Evolutionary conservation across 1,284 basidiomycete species (phyloP), one percentile per base, ranked within the genome.

Genomic region (Pseudozyma hubeiensis): DNA sequence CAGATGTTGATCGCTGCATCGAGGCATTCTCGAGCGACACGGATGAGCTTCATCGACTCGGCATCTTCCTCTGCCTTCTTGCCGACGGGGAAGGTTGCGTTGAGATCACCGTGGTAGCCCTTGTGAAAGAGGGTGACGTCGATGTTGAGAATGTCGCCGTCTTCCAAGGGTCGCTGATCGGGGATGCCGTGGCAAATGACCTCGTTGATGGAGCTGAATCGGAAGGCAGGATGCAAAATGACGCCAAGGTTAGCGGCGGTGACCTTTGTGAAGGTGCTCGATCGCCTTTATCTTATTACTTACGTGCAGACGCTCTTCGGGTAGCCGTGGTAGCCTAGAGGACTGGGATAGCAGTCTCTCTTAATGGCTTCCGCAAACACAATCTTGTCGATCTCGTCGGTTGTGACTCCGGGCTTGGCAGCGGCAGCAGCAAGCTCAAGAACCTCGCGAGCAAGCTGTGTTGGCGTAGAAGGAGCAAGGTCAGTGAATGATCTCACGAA

Each of bases 341-440:
- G 93, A 37, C 92, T 94, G 4, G 97, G 97, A 85, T 99, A 99
- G 47, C 93, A 90, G 79, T 93, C 90, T 56, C 95, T 89, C 86
- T 96, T 92, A 77, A 99, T 91, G 73, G 89, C 92, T 17, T 92
- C 97, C 72, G 93, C 89, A 86, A 99, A 96, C n/a, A 97, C 94
- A 76, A 98, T 91, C 75, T 90, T 90, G 85, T 99, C 97, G 31
- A 84, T 53, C 84, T 94, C 93, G 83, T 99, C 94, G 1, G 97
- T 98, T 2, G 96, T 97, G 55, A 97, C 89, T 41, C 97, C 97
- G 11, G 94, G 93, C 56, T 89, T 88, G 74, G 98, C 87, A 80
- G 90, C 89, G 0, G 93, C 89, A 0, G 94, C 96, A 16, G 92
- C 91, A 64, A 93, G 88, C 85, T 98, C 94, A 19, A 99, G 88